Evolutionary conservation across 2,329 filamentous ascomycete species (phyloP).

Genomic region (Hymenoscyphus occultus): DNA sequence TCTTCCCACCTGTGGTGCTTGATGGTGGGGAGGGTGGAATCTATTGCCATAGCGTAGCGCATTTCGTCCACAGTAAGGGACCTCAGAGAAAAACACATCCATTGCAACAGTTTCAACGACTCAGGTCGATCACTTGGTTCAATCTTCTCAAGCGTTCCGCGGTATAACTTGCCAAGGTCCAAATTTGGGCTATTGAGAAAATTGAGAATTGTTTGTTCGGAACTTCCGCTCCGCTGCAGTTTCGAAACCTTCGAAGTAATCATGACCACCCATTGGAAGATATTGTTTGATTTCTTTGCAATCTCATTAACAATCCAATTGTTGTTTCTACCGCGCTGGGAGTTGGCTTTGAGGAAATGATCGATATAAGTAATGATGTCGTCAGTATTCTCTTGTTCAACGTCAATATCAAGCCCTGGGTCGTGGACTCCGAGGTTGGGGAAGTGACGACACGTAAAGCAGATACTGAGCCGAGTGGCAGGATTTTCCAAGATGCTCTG

Average conservation of each 20-base stretch:
- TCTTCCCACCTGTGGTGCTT: not conserved
- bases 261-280: not conserved
- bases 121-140: not conserved
- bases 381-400: not conserved
- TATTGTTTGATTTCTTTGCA: not conserved
- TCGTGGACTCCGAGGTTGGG: not conserved
- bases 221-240: not conserved
- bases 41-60: not conserved
- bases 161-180: not conserved
- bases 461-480: not conserved
- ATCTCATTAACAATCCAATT: not conserved
- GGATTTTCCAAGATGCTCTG: not conserved
- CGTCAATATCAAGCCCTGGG: not conserved
- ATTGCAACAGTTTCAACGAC: not conserved
- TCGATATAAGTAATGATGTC: not conserved
- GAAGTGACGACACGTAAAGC: not conserved
- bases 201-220: not conserved
- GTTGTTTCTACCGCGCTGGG: not conserved
- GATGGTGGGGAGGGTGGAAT: not conserved
- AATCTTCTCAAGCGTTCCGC: not conserved
- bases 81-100: not conserved
- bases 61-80: not conserved
- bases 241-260: not conserved
- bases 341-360: not conserved
- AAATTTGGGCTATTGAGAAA: not conserved